Evolutionary conservation across 1,284 basidiomycete species (phyloP).

Genomic region (Trichosporon faecale): DNA sequence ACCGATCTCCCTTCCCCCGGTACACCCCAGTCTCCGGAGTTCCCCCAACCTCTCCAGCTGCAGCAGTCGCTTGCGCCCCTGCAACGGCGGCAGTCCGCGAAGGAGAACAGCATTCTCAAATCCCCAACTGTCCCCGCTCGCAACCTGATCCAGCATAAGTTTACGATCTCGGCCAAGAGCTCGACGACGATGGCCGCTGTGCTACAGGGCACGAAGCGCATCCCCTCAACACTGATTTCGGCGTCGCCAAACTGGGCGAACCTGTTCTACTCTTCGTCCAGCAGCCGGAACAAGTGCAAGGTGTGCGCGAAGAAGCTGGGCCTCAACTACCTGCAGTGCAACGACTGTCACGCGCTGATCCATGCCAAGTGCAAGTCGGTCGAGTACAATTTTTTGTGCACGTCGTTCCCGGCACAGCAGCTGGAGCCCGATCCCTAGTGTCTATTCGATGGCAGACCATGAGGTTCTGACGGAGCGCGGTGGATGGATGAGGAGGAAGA

Average conservation of each 20-base stretch:
- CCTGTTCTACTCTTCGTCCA: not conserved
- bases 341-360: constrained; percentile 1
- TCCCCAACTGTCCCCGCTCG: not conserved
- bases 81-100: not conserved
- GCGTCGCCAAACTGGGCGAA: not conserved
- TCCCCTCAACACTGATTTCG: not conserved
- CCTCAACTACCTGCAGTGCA: constrained; percentile 7
- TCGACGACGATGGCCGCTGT: not conserved
- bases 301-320: constrained; percentile 4
- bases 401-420: not conserved
- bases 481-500: not conserved
- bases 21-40: not conserved
- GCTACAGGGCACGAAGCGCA: not conserved
- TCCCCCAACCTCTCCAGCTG: constrained; percentile 2
- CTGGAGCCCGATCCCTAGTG: not conserved
- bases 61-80: not conserved
- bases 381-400: constrained; percentile 8
- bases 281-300: constrained; percentile 4
- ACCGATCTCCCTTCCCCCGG: not conserved
- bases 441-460: too few species aligned
- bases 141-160: not conserved
- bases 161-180: not conserved
- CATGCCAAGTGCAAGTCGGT: constrained; percentile 4
- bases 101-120: not conserved
- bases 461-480: too few species aligned